phyloP scores from a whole-genome alignment of 2,329 filamentous ascomycete species.

The Penicillium sumatraense region DNA sequence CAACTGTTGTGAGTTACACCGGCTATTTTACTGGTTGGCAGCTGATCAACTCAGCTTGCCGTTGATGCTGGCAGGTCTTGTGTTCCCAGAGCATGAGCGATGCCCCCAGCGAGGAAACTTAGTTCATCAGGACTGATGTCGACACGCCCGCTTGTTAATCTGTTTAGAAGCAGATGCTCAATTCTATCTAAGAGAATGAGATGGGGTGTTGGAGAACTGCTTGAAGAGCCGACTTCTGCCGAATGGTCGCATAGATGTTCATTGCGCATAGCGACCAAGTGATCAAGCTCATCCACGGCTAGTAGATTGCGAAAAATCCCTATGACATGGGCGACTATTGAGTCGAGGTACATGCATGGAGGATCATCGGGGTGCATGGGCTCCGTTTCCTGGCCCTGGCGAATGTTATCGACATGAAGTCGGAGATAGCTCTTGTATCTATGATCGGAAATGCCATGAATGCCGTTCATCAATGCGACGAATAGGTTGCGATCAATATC shows the following conservation, averaged over 20 bases:
- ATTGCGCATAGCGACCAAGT: slow-evolving; percentile 35
- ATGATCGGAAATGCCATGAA: slow-evolving; percentile 40
- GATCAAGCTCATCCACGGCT: slow-evolving; percentile 40
- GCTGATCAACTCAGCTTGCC: neutral
- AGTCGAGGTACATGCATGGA: slow-evolving; percentile 41
- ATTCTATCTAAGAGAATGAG: slow-evolving; percentile 37
- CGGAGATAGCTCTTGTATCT: slow-evolving; percentile 40
- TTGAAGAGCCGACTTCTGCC: slow-evolving; percentile 9
- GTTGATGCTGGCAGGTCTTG: slow-evolving; percentile 20
- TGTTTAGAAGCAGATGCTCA: slow-evolving; percentile 39
- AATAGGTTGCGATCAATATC: slow-evolving; percentile 46
- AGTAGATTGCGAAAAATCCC: slow-evolving; percentile 47
- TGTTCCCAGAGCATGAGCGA: slow-evolving; percentile 37
- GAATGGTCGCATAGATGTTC: slow-evolving; percentile 21
- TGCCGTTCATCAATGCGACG: slow-evolving; percentile 48
- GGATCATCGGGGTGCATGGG: slow-evolving; percentile 38
- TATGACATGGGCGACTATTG: slow-evolving; percentile 43
- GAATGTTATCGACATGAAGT: slow-evolving; percentile 39
- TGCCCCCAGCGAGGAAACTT: slow-evolving; percentile 45
- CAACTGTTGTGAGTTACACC: neutral
- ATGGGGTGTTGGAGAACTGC: slow-evolving; percentile 15
- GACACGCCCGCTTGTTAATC: slow-evolving; percentile 35
- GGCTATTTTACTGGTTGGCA: neutral
- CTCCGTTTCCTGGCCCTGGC: slow-evolving; percentile 36
- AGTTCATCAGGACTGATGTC: slow-evolving; percentile 42